Evolutionary conservation across 164 flowering plant genomes (phyloP), one percentile per base, ranked within the genome.

Genomic region (Piper betle): DNA sequence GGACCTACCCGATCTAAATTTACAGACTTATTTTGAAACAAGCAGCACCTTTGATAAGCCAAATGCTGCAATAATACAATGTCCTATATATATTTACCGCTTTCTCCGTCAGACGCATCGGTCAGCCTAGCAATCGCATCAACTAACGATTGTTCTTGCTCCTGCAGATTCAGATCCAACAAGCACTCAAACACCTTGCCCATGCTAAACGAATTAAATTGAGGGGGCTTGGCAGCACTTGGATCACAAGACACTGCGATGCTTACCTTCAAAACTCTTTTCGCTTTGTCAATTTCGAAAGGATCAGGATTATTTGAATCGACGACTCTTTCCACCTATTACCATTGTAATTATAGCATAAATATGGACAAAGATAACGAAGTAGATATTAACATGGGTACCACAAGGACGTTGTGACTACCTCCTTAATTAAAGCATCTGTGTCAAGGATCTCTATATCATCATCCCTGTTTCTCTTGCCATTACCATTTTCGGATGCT

Each of bases 341-440:
- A 10, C 57, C 37, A 57, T 33, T 5, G 9, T 16, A 39, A 53
- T 55, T 0, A 8, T 41, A 12, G 11, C 39, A 53, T 58, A 1
- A 5, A 52, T 37, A 33, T 43, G 46, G 39, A 50, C 39, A 52
- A 54, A 10, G 39, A 8, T 39, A 4, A 48, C 42, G 43, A 11
- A 67, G 42, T 52, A 54, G 6, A n/a, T 57, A 48, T 33, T 48
- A 55, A 57, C 57, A 53, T 5, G 15, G 41, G 50, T n/a, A 50
- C 56, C 48, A 17, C 39, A n/a, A 3, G 43, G 2, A 37, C 33
- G 15, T 37, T 15, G 2, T 10, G 12, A 10, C 11, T 71, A 85
- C 99, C 96, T 94, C 97, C 64, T 84, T 86, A 58, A 94, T 84
- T 33, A 94, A 79, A 53, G 86, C 76, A 66, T 88, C 99, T 3